Evolutionary conservation across 176 grass and related monocot species (phyloP), one percentile per base, ranked within the genome.

Genomic region (Cymbopogon citratus): DNA sequence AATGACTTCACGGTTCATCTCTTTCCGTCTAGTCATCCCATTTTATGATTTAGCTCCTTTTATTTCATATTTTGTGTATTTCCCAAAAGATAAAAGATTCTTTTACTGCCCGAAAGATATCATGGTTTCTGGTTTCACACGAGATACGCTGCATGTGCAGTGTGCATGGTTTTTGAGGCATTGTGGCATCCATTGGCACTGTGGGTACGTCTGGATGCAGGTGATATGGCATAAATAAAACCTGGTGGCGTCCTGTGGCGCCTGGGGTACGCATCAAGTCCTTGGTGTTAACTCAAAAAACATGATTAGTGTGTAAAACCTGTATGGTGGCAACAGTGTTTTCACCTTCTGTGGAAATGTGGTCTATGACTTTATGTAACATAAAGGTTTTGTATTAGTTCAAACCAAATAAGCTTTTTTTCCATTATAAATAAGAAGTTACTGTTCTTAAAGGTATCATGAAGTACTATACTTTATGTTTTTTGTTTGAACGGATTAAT

Each of bases 401-500:
- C 9, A 5, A 61, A 40, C 36, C 35, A 25, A 41, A 80, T n/a
- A 28, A 44, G 5, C 66, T 71, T 81, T 62, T 57, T 75, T 27
- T 84, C 43, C 62, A 68, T 68, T 51, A 61, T 67, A 66, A 69
- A 15, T 70, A 71, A 71, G 68, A 71, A 39, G 61, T 15, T 81
- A 60, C 10, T 39, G 51, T 10, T 40, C 33, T 57, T 43, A 56
- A 56, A 33, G 61, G 16, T 76, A 76, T 31, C 3, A 6, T 7
- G 21, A 28, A 52, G 57, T 21, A 63, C 54, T 63, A 9, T 84
- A 63, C 54, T 63, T 6, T 84, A 43, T 59, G 19, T 3, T 34
- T 78, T 85, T 2, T 34, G 33, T 65, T 56, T 80, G n/a, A 60
- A 80, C 66, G 59, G 66, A 3, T 80, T 80, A n/a, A n/a, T n/a